phyloP scores from a whole-genome alignment of 139 green algal species.

The Tetradesmus obliquus region DNA sequence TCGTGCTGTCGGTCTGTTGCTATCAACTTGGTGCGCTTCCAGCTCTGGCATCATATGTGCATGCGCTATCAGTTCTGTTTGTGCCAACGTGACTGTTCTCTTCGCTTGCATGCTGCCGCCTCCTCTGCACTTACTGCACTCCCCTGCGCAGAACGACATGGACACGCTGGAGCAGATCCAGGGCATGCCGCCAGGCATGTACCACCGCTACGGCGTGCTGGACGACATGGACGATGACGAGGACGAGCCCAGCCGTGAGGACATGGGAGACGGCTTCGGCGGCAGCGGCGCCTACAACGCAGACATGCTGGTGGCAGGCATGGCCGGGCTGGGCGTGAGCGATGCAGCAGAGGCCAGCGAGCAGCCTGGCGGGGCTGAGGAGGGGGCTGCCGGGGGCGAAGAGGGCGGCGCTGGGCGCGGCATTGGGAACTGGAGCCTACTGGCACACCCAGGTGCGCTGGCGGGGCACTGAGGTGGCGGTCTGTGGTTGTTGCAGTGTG shows the following conservation, averaged over 20 bases:
- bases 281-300: conserved; percentile 32
- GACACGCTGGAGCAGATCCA: conserved; percentile 67
- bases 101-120: background rate
- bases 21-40: too few species aligned
- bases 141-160: conserved; percentile 58
- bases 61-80: background rate
- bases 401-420: conserved; percentile 20
- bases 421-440: conserved; percentile 42
- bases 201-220: conserved; percentile 67
- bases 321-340: conserved; percentile 44
- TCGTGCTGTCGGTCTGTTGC: too few species aligned
- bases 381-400: background rate
- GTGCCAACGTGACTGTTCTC: background rate
- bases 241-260: conserved; percentile 43
- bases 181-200: conserved; percentile 67
- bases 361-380: background rate
- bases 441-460: conserved; percentile 42
- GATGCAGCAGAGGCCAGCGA: conserved; percentile 12
- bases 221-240: conserved; percentile 67
- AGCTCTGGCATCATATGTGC: too few species aligned
- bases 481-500: too few species aligned
- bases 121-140: background rate
- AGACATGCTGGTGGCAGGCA: conserved; percentile 42
- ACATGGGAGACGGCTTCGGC: conserved; percentile 2
- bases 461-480: too few species aligned